Evolutionary conservation across 805 yeast species (phyloP).

Genomic region (Hanseniaspora mollemarum): DNA sequence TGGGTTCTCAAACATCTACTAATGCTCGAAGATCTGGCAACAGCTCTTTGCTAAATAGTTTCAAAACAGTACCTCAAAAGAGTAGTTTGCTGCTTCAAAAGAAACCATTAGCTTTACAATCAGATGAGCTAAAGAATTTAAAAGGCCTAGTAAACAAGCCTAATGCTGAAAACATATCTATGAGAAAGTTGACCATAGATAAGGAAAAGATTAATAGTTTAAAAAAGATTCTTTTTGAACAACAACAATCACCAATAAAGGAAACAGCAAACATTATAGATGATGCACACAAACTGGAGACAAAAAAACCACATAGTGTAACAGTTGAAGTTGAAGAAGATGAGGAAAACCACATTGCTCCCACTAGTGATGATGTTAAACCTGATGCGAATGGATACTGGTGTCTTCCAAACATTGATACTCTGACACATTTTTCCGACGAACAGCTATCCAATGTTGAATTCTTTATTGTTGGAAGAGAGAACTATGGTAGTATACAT

Average conservation of each 20-base stretch:
- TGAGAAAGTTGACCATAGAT: slow-evolving; percentile 1
- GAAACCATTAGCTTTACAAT: not conserved
- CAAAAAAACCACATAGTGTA: too few species aligned
- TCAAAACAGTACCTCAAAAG: not conserved
- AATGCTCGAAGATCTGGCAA: not conserved
- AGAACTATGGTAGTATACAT: slow-evolving; percentile 55
- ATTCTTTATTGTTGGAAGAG: slow-evolving; percentile 57
- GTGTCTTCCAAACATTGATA: slow-evolving; percentile 55
- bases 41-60: not conserved
- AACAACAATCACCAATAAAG: not conserved
- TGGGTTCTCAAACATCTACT: not conserved
- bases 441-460: slow-evolving; percentile 45
- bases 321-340: not conserved
- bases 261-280: not conserved
- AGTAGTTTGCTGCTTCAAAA: not conserved
- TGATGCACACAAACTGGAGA: not conserved
- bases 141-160: not conserved
- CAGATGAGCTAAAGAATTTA: not conserved
- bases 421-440: slow-evolving; percentile 35
- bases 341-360: not conserved
- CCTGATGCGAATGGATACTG: slow-evolving; percentile 41
- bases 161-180: not conserved
- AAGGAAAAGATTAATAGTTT: slow-evolving; percentile 21
- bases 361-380: not conserved
- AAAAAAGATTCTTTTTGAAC: not conserved